These are phyloP conservation scores for Aspergillus fumigatus DNA, from an alignment of 2,329 filamentous ascomycete genomes.

Conservation along the genomic window DNA sequence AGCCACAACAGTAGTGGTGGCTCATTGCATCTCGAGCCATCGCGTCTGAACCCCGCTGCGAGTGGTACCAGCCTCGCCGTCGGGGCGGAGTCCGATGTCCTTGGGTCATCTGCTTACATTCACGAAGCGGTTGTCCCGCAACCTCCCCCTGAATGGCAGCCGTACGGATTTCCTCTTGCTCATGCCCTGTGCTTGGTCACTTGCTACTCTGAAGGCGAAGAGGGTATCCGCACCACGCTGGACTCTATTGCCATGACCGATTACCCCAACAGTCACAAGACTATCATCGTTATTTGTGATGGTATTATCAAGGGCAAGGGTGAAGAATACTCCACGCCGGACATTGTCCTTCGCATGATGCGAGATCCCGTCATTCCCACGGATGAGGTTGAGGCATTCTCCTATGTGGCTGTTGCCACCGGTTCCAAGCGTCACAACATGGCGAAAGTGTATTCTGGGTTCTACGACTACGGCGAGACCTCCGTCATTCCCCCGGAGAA, in stretches of 20 bases:
- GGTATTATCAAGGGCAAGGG: constrained; percentile 96
- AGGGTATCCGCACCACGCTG: constrained; percentile 86
- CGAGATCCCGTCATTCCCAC: constrained; percentile 77
- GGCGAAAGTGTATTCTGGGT: constrained; percentile 96
- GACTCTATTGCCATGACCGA: constrained; percentile 97
- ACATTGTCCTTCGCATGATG: constrained; percentile 90
- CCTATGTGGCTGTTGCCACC: constrained; percentile 92
- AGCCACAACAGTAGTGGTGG: constrained; percentile 53
- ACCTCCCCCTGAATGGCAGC: constrained; percentile 94
- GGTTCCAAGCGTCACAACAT: constrained; percentile 98
- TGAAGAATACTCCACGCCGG: constrained; percentile 79
- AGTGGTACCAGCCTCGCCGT: constrained; percentile 58
- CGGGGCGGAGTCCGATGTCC: constrained; percentile 59
- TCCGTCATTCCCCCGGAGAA: constrained; percentile 77
- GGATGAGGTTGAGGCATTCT: constrained; percentile 82
- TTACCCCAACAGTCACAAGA: constrained; percentile 98
- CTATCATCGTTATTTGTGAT: constrained; percentile 93
- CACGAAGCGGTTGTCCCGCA: constrained; percentile 95
- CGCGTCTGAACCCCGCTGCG: constrained; percentile 36
- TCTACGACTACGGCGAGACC: constrained; percentile 89
- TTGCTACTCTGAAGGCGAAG: constrained; percentile 91
- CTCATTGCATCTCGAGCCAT: constrained; percentile 47
- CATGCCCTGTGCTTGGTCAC: constrained; percentile 94
- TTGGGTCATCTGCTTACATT: constrained; percentile 88
- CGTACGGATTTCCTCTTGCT: constrained; percentile 89